Evolutionary conservation across 2,329 filamentous ascomycete genomes (phyloP), one percentile per base, ranked within the genome.

Genomic region (Lithohypha guttulata): DNA sequence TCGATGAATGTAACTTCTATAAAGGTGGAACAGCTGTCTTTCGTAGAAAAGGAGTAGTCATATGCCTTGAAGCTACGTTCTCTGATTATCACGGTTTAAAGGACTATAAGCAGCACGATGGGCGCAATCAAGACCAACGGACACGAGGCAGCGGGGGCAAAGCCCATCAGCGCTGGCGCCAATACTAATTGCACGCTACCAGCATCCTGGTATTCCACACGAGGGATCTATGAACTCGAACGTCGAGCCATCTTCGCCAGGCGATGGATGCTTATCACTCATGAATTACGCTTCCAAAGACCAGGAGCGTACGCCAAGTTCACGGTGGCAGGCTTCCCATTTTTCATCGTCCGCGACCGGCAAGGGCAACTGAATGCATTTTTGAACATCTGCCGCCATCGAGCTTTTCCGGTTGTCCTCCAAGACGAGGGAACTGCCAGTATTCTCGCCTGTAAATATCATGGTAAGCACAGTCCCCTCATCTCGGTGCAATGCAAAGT

Each of bases 341-440:
- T 77, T 51, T 56, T 77, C 48, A 53, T 77, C 8, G 58, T 63
- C 36, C 57, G 57, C 13, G 69, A 73, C 49, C 61, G 66, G 14
- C 56, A 66, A 8, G 64, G 64, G 9, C 61, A 63, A 6, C 67
- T 77, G 55, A 69, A 73, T 41, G 73, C 64, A 13, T 77, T 79
- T 54, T 73, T 77, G 59, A 78, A 79, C 49, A 62, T 77, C 21
- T 78, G 75, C 56, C 61, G 74, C 2, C 75, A 79, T 53, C 64
- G 75, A 6, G 75, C 75, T 14, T 79, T 70, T 50, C 46, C 45
- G 0, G 65, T 79, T 5, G 70, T 75, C 8, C 63, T 33, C 11
- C 32, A 17, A 19, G 71, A 11, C 15, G n/a, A 11, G 6, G 26
- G 26, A 28, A 11, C n/a, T 14, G 26, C 26, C 11, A 28, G 15